These are phyloP conservation scores for Leccinum arenicola DNA, from an alignment of 768 basidiomycete genomes.

Conservation along the genomic window DNA sequence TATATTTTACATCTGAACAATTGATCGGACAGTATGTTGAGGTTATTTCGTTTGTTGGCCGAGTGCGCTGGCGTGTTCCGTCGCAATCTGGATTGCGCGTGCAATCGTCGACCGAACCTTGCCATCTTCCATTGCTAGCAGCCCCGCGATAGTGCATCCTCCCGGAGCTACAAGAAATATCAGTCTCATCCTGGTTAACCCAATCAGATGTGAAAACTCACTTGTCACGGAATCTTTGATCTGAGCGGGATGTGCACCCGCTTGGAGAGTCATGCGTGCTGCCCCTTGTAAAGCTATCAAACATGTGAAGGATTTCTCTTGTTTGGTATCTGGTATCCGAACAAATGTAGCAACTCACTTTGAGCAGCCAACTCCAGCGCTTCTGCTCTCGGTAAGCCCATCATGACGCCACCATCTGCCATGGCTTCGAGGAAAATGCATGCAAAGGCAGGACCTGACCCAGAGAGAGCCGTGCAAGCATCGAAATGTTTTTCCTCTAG, in stretches of 20 bases:
- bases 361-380: constrained; percentile 95
- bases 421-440: constrained; percentile 97
- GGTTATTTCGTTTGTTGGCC: constrained; percentile 66
- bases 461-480: constrained; percentile 94
- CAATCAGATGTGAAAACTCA: constrained; percentile 36
- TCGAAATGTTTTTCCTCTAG: constrained; percentile 99
- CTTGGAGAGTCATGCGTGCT: constrained; percentile 90
- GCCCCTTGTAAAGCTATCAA: constrained; percentile 87
- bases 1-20: not conserved
- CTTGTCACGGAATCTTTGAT: constrained; percentile 98
- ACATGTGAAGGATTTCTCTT: not conserved
- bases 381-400: constrained; percentile 93
- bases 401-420: constrained; percentile 99
- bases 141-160: constrained; percentile 97
- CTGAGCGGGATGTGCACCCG: constrained; percentile 89
- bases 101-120: constrained; percentile 92
- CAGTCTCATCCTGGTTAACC: not conserved
- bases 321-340: not conserved
- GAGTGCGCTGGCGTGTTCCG: constrained; percentile 82
- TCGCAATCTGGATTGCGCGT: constrained; percentile 90
- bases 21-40: not conserved
- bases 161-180: constrained; percentile 72
- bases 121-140: constrained; percentile 93
- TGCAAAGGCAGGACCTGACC: constrained; percentile 95
- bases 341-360: constrained; percentile 49